phyloP scores from a whole-genome alignment of 768 basidiomycete genomes.

The Clathrus columnatus region DNA sequence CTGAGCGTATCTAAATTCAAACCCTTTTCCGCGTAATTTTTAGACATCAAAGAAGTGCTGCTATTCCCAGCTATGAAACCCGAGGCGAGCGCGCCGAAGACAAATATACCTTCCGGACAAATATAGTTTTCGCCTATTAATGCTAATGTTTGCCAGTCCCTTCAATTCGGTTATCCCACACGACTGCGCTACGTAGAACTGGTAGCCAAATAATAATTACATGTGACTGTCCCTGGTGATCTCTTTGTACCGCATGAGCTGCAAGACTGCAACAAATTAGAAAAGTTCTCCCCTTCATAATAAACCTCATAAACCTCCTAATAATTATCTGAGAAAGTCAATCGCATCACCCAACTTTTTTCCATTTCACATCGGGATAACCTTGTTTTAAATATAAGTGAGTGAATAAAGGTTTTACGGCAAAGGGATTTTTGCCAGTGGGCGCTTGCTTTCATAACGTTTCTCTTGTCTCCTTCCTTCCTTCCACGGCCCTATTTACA shows the following conservation, averaged over 20 bases:
- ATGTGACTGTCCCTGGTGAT: background rate
- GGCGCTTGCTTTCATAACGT: background rate
- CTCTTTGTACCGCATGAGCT: background rate
- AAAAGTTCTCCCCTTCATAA: no score
- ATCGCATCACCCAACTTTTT: background rate
- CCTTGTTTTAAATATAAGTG: background rate
- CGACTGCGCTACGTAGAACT: background rate
- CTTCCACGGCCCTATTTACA: background rate
- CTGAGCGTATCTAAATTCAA: constrained; percentile 7
- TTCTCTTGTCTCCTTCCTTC: no score
- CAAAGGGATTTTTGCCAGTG: no score
- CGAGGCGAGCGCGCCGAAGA: constrained; percentile 26
- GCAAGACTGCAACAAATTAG: background rate
- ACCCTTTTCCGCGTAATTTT: constrained; percentile 7
- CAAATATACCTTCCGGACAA: constrained; percentile 20
- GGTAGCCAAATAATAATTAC: background rate
- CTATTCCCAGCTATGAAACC: constrained; percentile 98
- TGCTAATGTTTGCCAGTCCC: background rate
- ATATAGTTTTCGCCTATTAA: no score
- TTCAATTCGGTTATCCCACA: background rate
- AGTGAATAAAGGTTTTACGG: background rate
- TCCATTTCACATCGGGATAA: background rate
- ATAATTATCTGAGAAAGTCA: background rate
- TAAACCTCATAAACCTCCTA: no score
- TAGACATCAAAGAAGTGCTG: constrained; percentile 94